Base-by-base conservation (phyloP, 371 early-diverging fungal genomes). In the Apophysomyces elegans region DNA sequence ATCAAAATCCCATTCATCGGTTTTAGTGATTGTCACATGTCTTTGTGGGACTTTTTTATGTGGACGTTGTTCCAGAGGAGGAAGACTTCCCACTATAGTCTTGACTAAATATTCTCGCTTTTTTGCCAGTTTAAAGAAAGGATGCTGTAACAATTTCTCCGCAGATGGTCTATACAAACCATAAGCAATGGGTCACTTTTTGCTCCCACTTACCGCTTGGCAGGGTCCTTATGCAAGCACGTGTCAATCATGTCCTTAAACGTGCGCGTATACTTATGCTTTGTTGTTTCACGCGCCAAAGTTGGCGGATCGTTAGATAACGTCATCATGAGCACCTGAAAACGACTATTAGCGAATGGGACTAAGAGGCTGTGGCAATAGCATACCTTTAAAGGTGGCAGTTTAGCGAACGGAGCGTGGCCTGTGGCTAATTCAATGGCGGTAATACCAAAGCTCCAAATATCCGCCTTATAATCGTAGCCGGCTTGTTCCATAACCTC, bases 271-370 rank as follows among this genome's bases (percentile, higher is more conserved):
- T 90, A 95, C 63, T 89, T 92, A 78, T 92, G 85, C 58, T 78
- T 84, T 0, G 91, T 86, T 5, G 78, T 74, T 26, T 93, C 93
- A 62, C 93, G 84, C 59, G 91, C 92, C 60, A 96, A 72, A 2
- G 93, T 94, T 5, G 96, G 96, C 1, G 96, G 94, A 39, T 92
- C 93, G 68, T 91, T 93, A n/a, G 93, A 90, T 21, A 96, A 84
- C 7, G 95, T 96, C 80, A 95, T 79, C 93, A 93, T 92, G 11
- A 95, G 73, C 4, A 95, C 94, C 92, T 92, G 54, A 7, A 9
- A 50, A 7, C 2, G 9, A 9, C 32, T 50, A 50, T 9, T 26
- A 50, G n/a, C 21, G 2, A 21, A 50, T 50, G 5, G 21, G 11
- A 9, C 32, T 21, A n/a, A 50, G n/a, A 50, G 16, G 32, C 4